phyloP scores from a whole-genome alignment of 2,329 filamentous ascomycete genomes.

The Calonectria leucothoes region DNA sequence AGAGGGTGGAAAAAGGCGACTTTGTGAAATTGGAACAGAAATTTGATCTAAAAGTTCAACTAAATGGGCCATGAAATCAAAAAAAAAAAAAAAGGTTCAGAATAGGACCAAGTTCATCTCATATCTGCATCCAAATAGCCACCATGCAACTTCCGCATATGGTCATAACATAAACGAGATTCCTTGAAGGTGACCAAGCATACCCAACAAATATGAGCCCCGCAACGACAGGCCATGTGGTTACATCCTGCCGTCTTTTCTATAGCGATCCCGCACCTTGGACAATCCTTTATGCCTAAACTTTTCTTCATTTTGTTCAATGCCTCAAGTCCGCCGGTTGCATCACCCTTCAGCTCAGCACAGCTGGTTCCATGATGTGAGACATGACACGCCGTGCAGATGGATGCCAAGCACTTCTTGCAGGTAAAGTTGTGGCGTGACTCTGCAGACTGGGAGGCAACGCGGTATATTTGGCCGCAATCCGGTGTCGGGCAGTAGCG shows the following conservation, averaged over 20 bases:
- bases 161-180: not conserved
- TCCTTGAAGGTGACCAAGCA: slow-evolving; percentile 52
- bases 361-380: slow-evolving; percentile 49
- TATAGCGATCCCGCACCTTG: slow-evolving; percentile 51
- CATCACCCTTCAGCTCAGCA: slow-evolving; percentile 44
- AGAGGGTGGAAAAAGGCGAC: too few relatives aligned
- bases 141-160: not conserved
- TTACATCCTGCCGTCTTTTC: slow-evolving; percentile 59
- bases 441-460: not conserved
- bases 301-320: slow-evolving; percentile 46
- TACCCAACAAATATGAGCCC: slow-evolving; percentile 60
- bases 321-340: slow-evolving; percentile 39
- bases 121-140: not conserved
- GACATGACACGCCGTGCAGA: slow-evolving; percentile 50
- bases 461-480: slow-evolving; percentile 6
- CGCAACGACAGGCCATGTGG: slow-evolving; percentile 58
- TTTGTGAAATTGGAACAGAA: too few relatives aligned
- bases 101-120: not conserved
- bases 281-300: slow-evolving; percentile 55
- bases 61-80: not conserved
- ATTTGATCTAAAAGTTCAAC: too few relatives aligned
- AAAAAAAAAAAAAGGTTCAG: not conserved
- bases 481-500: slow-evolving; percentile 11
- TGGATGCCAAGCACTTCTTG: slow-evolving; percentile 47
- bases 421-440: slow-evolving; percentile 44